phyloP scores from a whole-genome alignment of 2,329 filamentous ascomycete genomes.

The Talaromyces sp. region DNA sequence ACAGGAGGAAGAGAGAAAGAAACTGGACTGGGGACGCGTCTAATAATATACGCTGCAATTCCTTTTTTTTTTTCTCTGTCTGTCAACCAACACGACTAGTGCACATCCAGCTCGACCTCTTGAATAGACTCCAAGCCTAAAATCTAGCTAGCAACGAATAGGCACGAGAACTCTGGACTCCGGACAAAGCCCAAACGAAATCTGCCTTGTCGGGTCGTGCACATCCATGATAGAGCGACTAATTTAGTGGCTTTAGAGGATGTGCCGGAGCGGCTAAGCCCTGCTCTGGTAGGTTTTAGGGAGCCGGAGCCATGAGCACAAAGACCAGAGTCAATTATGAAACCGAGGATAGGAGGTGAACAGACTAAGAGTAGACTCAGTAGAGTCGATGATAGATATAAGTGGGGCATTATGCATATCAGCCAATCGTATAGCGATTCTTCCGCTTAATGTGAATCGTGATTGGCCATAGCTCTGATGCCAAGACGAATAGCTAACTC shows the following conservation, averaged over 20 bases:
- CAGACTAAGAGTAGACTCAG: neutral
- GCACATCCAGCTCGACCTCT: neutral
- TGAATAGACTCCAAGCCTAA: neutral
- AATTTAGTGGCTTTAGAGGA: neutral
- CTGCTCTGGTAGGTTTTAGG: neutral
- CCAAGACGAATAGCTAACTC: neutral
- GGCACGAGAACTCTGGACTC: neutral
- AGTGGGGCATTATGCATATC: neutral
- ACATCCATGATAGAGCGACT: neutral
- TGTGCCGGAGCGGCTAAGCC: neutral
- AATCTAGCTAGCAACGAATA: neutral
- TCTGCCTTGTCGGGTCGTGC: constrained; percentile 1
- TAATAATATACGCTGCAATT: constrained; percentile 1
- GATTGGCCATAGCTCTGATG: neutral
- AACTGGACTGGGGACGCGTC: neutral
- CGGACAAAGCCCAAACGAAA: neutral
- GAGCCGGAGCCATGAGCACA: neutral
- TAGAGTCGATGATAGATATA: neutral
- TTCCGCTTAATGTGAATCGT: neutral
- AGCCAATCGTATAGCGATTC: neutral
- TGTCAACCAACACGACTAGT: neutral
- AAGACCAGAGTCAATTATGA: neutral
- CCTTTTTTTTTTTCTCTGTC: neutral
- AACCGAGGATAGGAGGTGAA: neutral
- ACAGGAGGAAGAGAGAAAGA: neutral